Conservation (phyloP, 371 early-diverging fungal species). For the Mortierella sp. region DNA sequence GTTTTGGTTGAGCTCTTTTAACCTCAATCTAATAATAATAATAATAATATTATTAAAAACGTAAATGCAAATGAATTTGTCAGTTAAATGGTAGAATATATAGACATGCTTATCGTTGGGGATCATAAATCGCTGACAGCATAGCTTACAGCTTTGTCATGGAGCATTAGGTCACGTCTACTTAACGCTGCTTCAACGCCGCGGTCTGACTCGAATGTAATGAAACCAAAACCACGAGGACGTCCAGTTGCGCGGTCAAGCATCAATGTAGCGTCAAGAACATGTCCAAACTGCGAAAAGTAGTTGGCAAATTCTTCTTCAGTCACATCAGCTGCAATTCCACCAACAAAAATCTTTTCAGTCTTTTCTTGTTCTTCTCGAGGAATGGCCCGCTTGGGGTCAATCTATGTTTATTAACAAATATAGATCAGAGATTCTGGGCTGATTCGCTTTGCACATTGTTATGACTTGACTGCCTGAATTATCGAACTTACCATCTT, state of each 20-base stretch:
- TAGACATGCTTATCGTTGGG: background rate
- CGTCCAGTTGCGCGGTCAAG: conserved; percentile 82
- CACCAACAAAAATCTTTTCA: conserved; percentile 94
- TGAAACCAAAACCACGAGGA: conserved; percentile 86
- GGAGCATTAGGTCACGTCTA: conserved; percentile 63
- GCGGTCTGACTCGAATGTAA: conserved; percentile 78
- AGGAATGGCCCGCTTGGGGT: conserved; percentile 91
- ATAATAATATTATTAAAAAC: too few relatives aligned
- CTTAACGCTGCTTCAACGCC: conserved; percentile 73
- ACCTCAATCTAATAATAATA: conserved; percentile 66
- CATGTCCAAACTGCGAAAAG: conserved; percentile 82
- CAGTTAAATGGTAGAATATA: background rate
- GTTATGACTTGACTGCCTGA: background rate
- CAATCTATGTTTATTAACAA: conserved; percentile 68
- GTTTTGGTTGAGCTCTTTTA: conserved; percentile 66
- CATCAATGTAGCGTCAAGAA: conserved; percentile 84
- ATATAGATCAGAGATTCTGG: background rate
- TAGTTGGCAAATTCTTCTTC: conserved; percentile 85
- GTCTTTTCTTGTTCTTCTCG: conserved; percentile 82
- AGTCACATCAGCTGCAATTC: conserved; percentile 82
- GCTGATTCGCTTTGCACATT: background rate
- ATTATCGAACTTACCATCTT: conserved; percentile 73
- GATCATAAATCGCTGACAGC: background rate
- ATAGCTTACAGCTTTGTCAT: conserved; percentile 66
- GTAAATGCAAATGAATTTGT: too few relatives aligned